Evolutionary conservation across 2,329 filamentous ascomycete genomes (phyloP), one percentile per base, ranked within the genome.

Genomic region (Knufia fluminis): DNA sequence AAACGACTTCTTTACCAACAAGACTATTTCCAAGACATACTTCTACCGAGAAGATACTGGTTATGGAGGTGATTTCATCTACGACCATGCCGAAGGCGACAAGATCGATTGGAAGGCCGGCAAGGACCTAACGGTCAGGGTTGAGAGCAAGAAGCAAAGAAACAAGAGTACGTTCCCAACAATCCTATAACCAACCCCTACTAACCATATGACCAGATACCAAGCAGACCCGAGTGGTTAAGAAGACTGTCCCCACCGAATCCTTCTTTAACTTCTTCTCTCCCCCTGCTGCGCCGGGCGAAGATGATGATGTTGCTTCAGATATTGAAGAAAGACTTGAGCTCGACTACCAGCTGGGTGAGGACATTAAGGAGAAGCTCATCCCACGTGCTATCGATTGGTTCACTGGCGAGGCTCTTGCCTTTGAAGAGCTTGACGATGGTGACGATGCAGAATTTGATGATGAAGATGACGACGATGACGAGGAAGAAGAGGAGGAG

Each of bases 241-340:
- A 97, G 83, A 95, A 96, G 77, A 96, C 91, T 1, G 92, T 98
- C 41, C 92, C 92, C 32, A 97, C 91, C 51, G 92, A 96, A 69
- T 97, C 92, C 2, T 98, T 98, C 78, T 89, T 89, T 81, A 95
- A 95, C 78, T 96, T 96, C 81, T 98, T 98, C 76, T 89, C 89
- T 48, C 92, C 92, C 22, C 94, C 92, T 41, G 87, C 87, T 71
- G 84, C 88, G 53, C 92, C 88, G 23, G 76, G 74, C 44, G 85
- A 85, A 28, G 85, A 86, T 44, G 75, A 82, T 36, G 77, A 91
- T 58, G 82, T 85, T 53, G 82, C 85, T 49, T 85, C 83, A 46
- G 92, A 98, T 66, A 94, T 98, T 46, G 92, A 98, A 75, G 90
- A 95, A 71, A 90, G 92, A 57, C 80, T 98, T 50, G 92, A 98